phyloP scores from a whole-genome alignment of 768 basidiomycete genomes.

The Lactarius quietus region DNA sequence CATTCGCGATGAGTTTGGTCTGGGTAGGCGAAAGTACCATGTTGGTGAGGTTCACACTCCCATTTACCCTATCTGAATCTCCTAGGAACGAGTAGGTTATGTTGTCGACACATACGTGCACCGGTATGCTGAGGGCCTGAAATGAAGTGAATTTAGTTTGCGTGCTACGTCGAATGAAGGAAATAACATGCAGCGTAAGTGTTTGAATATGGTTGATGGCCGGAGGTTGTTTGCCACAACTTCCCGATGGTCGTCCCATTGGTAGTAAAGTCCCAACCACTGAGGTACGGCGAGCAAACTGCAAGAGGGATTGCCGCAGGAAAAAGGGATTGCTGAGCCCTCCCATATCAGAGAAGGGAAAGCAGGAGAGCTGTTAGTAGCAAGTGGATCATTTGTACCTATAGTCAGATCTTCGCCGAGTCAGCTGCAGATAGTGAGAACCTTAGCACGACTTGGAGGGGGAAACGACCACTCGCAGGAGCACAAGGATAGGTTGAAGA shows the following conservation, averaged over 20 bases:
- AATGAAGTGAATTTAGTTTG: background rate
- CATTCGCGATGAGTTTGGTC: conserved; percentile 33
- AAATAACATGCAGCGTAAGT: background rate
- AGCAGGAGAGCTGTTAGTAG: background rate
- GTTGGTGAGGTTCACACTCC: conserved; percentile 25
- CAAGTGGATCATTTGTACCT: background rate
- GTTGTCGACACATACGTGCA: conserved; percentile 16
- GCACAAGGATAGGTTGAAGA: background rate
- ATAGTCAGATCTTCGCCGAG: background rate
- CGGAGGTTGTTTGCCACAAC: conserved; percentile 25
- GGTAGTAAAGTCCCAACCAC: conserved; percentile 24
- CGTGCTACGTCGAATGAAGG: background rate
- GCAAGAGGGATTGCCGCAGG: conserved; percentile 30
- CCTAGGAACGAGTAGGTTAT: conserved; percentile 26
- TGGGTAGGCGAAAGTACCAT: conserved; percentile 37
- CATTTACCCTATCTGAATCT: conserved; percentile 1
- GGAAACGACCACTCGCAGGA: conserved; percentile 2
- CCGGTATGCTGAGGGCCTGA: conserved; percentile 20
- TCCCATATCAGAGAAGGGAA: background rate
- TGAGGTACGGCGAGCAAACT: conserved; percentile 31
- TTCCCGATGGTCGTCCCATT: conserved; percentile 6
- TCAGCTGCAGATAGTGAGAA: background rate
- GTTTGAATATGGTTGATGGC: background rate
- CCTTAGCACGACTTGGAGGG: background rate
- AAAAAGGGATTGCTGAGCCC: conserved; percentile 20